Evolutionary conservation across 2,329 filamentous ascomycete genomes (phyloP).

Genomic region (Xylaria sp.): DNA sequence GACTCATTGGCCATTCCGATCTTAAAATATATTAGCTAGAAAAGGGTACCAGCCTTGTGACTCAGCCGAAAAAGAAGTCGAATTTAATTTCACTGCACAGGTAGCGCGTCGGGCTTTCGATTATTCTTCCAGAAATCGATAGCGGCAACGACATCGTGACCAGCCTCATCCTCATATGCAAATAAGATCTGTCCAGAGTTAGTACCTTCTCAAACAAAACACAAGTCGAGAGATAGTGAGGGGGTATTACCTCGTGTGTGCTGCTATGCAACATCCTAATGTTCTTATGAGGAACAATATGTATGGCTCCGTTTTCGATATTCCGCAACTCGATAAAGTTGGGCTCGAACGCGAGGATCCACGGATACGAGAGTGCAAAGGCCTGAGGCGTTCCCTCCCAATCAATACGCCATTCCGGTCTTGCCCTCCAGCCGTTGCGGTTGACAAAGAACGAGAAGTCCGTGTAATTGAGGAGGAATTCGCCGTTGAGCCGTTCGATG

Average conservation of each 20-base stretch:
- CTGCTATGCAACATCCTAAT: constrained; percentile 97
- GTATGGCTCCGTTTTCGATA: constrained; percentile 89
- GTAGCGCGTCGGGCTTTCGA: constrained; percentile 41
- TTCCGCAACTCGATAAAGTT: constrained; percentile 97
- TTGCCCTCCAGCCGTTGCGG: constrained; percentile 92
- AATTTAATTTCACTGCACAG: constrained; percentile 20
- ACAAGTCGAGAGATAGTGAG: background rate
- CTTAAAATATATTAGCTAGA: constrained; percentile 9
- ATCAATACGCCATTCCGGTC: constrained; percentile 93
- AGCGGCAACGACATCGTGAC: constrained; percentile 88
- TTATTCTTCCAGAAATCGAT: constrained; percentile 91
- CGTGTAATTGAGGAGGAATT: constrained; percentile 96
- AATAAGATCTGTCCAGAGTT: constrained; percentile 70
- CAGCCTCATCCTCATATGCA: constrained; percentile 91
- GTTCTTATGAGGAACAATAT: constrained; percentile 94
- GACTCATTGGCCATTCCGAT: constrained; percentile 13
- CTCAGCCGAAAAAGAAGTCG: constrained; percentile 10
- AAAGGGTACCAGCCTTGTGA: constrained; percentile 3
- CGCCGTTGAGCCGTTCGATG: constrained; percentile 92
- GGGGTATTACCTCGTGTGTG: constrained; percentile 76
- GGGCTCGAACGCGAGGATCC: constrained; percentile 93
- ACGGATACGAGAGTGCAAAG: constrained; percentile 93
- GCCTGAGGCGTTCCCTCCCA: constrained; percentile 93
- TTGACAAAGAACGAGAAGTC: constrained; percentile 99
- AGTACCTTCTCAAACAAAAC: constrained; percentile 5